These are phyloP conservation scores for Cornus florida DNA, from an alignment of 148 eudicot species.

Conservation along the genomic window DNA sequence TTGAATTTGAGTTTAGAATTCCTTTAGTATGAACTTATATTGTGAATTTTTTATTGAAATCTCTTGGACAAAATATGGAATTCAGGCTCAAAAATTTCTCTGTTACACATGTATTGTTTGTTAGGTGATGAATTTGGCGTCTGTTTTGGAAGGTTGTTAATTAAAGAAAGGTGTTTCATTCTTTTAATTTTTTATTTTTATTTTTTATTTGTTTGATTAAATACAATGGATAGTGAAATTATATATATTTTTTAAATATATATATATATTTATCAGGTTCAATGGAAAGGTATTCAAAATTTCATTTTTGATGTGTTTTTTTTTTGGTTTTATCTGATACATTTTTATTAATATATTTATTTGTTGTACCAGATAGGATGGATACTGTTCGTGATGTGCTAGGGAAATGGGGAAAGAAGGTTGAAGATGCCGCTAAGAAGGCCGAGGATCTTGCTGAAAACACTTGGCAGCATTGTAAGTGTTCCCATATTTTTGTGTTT, in stretches of 20 bases:
- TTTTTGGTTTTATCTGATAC: conserved; percentile 39
- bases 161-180: too few relatives aligned
- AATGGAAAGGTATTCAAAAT: not conserved
- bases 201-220: too few relatives aligned
- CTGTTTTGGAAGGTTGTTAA: not conserved
- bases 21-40: not conserved
- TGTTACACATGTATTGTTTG: not conserved
- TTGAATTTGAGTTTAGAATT: not conserved
- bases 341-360: not conserved
- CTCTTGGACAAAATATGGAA: not conserved
- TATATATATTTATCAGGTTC: too few relatives aligned
- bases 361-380: conserved; percentile 51
- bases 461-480: conserved; percentile 87
- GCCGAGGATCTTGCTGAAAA: conserved; percentile 90
- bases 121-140: not conserved
- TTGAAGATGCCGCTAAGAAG: conserved; percentile 69
- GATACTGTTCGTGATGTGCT: conserved; percentile 56
- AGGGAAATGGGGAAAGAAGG: conserved; percentile 88
- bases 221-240: too few relatives aligned
- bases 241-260: too few relatives aligned
- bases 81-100: not conserved
- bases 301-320: not conserved
- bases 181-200: too few relatives aligned
- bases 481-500: not conserved
- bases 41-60: not conserved